These are phyloP conservation scores for Melampsora americana DNA, from an alignment of 1,284 basidiomycete species.

Conservation along the genomic window DNA sequence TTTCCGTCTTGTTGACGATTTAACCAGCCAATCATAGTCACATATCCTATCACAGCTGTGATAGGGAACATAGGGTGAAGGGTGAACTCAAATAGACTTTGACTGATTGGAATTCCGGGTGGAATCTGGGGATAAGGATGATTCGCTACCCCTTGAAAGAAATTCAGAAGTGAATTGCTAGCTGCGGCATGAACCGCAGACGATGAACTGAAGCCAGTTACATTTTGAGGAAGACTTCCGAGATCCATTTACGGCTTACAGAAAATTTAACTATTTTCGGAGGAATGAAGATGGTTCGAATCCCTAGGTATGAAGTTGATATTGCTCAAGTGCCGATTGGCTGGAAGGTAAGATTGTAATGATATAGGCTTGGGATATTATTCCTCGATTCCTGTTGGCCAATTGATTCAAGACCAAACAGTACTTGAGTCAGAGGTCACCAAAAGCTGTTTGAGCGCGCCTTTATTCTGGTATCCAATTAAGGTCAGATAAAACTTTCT, in stretches of 20 bases:
- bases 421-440: too few relatives aligned
- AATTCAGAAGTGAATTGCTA: neutral
- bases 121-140: slow-evolving; percentile 38
- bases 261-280: too few relatives aligned
- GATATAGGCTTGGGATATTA: too few relatives aligned
- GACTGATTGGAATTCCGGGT: slow-evolving; percentile 9
- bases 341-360: too few relatives aligned
- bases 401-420: too few relatives aligned
- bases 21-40: slow-evolving; percentile 19
- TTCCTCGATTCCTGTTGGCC: too few relatives aligned
- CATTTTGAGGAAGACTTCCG: neutral
- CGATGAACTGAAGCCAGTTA: neutral
- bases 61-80: slow-evolving; percentile 27
- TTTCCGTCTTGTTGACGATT: slow-evolving; percentile 47
- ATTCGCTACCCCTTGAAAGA: slow-evolving; percentile 19
- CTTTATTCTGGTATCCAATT: too few relatives aligned
- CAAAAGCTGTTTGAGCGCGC: too few relatives aligned
- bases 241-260: neutral
- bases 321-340: too few relatives aligned
- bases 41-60: slow-evolving; percentile 21
- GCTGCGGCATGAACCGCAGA: neutral
- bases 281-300: too few relatives aligned
- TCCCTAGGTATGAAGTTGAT: too few relatives aligned
- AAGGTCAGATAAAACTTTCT: too few relatives aligned
- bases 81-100: slow-evolving; percentile 37